Evolutionary conservation across 345 rosid species (phyloP).

Genomic region (Camelina hispida): DNA sequence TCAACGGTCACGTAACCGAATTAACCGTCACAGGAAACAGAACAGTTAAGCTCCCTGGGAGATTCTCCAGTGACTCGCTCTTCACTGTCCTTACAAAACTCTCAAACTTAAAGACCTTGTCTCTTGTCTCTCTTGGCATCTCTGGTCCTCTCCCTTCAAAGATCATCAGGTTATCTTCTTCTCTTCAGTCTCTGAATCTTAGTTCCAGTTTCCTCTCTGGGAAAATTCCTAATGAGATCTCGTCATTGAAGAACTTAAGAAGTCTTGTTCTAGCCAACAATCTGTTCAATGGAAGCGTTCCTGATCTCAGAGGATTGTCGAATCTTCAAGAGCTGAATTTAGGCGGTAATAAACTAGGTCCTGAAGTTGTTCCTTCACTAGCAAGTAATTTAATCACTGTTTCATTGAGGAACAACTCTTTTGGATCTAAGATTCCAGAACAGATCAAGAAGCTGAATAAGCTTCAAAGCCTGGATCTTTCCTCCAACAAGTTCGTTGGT

Average conservation of each 20-base stretch:
- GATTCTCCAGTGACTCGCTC: constrained; percentile 73
- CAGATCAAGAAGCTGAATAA: constrained; percentile 50
- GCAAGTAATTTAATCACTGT: constrained; percentile 55
- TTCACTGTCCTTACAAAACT: constrained; percentile 78
- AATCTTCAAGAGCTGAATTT: constrained; percentile 64
- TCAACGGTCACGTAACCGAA: constrained; percentile 60
- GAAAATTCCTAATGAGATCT: constrained; percentile 57
- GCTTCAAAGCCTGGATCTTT: constrained; percentile 67
- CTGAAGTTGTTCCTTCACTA: constrained; percentile 62
- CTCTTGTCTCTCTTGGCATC: constrained; percentile 78
- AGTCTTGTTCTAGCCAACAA: constrained; percentile 71
- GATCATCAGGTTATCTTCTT: constrained; percentile 59
- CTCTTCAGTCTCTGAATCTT: constrained; percentile 65
- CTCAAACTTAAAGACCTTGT: constrained; percentile 60
- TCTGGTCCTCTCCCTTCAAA: constrained; percentile 82
- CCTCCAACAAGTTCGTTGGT: constrained; percentile 61
- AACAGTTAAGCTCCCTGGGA: constrained; percentile 51
- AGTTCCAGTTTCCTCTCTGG: constrained; percentile 83
- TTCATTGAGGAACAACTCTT: constrained; percentile 62
- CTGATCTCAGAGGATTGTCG: constrained; percentile 60
- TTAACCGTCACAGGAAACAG: constrained; percentile 73
- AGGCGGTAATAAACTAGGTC: constrained; percentile 65
- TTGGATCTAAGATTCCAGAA: constrained; percentile 69
- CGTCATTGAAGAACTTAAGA: constrained; percentile 54
- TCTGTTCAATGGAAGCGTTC: constrained; percentile 66